phyloP scores from a whole-genome alignment of 176 grass and related monocot species.

The Guadua angustifolia region DNA sequence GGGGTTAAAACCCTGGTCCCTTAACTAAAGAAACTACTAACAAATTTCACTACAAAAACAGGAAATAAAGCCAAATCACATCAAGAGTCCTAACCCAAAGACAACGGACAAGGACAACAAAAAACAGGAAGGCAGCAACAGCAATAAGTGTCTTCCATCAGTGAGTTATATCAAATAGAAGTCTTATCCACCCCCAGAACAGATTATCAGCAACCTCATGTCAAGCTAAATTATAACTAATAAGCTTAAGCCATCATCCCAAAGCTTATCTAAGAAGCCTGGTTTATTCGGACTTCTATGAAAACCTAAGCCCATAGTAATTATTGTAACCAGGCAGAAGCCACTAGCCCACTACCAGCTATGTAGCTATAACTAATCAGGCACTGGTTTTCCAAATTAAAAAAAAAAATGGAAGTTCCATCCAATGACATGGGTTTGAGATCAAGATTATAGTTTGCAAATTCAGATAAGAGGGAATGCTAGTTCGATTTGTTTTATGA shows the following conservation, averaged over 20 bases:
- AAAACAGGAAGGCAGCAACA: neutral
- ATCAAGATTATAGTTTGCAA: neutral
- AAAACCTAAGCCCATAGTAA: neutral
- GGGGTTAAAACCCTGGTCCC: neutral
- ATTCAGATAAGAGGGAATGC: neutral
- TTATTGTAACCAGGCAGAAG: neutral
- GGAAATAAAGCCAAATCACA: neutral
- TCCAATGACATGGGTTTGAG: neutral
- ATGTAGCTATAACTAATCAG: neutral
- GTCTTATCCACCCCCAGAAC: neutral
- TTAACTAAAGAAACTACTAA: neutral
- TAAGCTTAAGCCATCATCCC: conserved; percentile 1
- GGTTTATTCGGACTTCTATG: neutral
- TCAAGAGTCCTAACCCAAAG: neutral
- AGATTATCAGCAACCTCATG: neutral
- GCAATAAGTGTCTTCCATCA: neutral
- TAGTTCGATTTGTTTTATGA: neutral
- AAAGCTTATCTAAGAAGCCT: neutral
- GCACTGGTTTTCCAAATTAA: neutral
- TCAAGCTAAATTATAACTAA: neutral
- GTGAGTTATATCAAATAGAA: neutral
- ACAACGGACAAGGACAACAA: neutral
- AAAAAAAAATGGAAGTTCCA: neutral
- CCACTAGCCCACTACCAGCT: neutral
- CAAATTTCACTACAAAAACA: neutral